Evolutionary conservation across 805 yeast species (phyloP).

Genomic region (Yamadazyma endophytica): DNA sequence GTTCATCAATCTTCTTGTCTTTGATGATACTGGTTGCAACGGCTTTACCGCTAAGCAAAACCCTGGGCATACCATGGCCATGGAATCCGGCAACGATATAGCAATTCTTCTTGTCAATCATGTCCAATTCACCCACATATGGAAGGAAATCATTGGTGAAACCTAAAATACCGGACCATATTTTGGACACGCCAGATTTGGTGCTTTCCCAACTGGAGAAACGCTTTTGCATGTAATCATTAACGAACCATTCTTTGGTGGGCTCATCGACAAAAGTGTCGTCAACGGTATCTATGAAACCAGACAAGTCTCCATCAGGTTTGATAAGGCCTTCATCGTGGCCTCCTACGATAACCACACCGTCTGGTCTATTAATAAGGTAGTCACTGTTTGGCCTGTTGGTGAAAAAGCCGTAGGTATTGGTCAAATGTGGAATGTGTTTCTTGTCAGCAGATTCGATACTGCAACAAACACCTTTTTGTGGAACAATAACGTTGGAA

Average conservation of each 20-base stretch:
- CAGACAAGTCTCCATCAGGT: conserved; percentile 4
- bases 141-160: conserved; percentile 39
- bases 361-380: conserved; percentile 36
- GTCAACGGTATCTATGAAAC: conserved; percentile 26
- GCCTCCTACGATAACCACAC: conserved; percentile 33
- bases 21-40: conserved; percentile 22
- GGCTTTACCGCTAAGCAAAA: conserved; percentile 36
- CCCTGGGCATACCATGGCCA: conserved; percentile 52
- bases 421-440: conserved; percentile 28
- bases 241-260: conserved; percentile 15
- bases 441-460: conserved; percentile 17
- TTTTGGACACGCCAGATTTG: conserved; percentile 16
- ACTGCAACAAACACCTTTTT: conserved; percentile 27
- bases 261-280: conserved; percentile 26
- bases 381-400: conserved; percentile 19
- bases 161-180: conserved; percentile 49
- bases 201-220: conserved; percentile 29
- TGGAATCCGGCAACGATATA: conserved; percentile 45
- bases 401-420: conserved; percentile 25
- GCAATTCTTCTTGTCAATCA: conserved; percentile 17
- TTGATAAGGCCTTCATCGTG: conserved; percentile 12
- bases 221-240: conserved; percentile 23
- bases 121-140: conserved; percentile 36
- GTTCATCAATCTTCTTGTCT: conserved; percentile 5
- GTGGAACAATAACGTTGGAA: conserved; percentile 26